Evolutionary conservation across 352 stramenopile species (phyloP), one percentile per base, ranked within the genome.

Genomic region (Phytophthora ramorum): DNA sequence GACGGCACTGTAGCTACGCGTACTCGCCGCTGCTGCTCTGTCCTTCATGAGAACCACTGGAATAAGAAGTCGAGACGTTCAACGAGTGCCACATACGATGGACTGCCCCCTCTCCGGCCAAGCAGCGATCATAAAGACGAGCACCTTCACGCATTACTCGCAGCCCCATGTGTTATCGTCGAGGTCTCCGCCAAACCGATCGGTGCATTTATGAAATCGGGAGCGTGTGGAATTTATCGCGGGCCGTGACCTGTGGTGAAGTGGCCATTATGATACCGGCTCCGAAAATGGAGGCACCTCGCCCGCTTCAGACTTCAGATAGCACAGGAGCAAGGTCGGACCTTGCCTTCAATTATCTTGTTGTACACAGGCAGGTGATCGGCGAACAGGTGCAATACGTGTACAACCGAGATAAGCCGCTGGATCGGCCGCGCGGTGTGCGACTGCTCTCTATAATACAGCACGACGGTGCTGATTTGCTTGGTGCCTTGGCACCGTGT

Each of bases 41-140:
- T 24, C 24, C 48, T 13, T 12, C 56, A 61, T 55, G 66, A 58
- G 44, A 57, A 26, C 48, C 50, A 50, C 37, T 16, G 12, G 56
- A 71, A 63, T 67, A 75, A 68, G 61, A 75, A 68, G 46, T 71
- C 44, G 16, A 45, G 40, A 22, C 40, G n/a, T 16, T 46, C 40
- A 22, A 24, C 40, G 4, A 22, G 40, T 46, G 40, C 40, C 40
- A 45, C n/a, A 24, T 4, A 22, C 48, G 35, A 53, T 51, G 34
- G 22, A 14, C 46, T 58, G 24, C 7, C 50, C 34, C 45, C 32
- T 46, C 16, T 24, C 10, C 43, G 14, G 17, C 19, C 49, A 17
- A 19, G 19, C 41, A 20, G 51, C 48, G 60, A 71, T 67, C 61
- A 71, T 55, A 67, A 70, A 59, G 61, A 75, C 60, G 66, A 74